Evolutionary conservation across 2,329 filamentous ascomycete genomes (phyloP), one percentile per base, ranked within the genome.

Genomic region (Pyrenochaeta sp.): DNA sequence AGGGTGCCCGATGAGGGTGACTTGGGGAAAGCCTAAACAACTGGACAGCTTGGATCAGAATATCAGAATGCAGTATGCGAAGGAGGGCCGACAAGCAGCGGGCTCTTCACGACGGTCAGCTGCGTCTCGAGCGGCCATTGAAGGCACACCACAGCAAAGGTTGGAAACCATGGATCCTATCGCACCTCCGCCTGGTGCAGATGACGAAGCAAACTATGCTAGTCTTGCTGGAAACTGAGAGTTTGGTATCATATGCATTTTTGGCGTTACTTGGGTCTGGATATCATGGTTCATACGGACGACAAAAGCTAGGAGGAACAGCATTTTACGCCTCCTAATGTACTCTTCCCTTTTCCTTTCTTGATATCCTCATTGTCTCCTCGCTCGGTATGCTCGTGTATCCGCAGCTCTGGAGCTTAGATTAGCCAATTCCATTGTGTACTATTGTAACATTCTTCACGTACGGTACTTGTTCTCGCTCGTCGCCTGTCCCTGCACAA

Each of bases 331-430:
- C 66, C 67, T 48, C 61, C 60, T 49, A 69, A 55, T 55, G 65
- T 67, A 53, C 65, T 67, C 60, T 72, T 75, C 35, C 76, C 73
- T 43, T 74, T 73, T 54, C 49, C 79, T 37, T 84, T 77, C 73
- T 92, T 95, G 62, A 96, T 84, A 22, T 87, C 89, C 60, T 96
- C 91, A 67, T 99, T 99, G 73, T 97, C 89, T 40, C 94, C 91
- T 55, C 90, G 81, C 72, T 99, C 93, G 20, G 88, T 99, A 55
- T 96, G 77, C 49, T 96, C 82, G 70, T 97, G 94, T 73, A 99
- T 96, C 37, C 87, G 82, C 44, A 97, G 75, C 67, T 88, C 91
- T 96, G 35, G 41, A 43, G 15, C 32, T 15, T 18, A 27, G 14
- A 40, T 65, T 50, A 64, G 57, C 26, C 30, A 37, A 26, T 7